Conservation (phyloP, 1,284 basidiomycete species). For the Pyrrhoderma lamaoense region DNA sequence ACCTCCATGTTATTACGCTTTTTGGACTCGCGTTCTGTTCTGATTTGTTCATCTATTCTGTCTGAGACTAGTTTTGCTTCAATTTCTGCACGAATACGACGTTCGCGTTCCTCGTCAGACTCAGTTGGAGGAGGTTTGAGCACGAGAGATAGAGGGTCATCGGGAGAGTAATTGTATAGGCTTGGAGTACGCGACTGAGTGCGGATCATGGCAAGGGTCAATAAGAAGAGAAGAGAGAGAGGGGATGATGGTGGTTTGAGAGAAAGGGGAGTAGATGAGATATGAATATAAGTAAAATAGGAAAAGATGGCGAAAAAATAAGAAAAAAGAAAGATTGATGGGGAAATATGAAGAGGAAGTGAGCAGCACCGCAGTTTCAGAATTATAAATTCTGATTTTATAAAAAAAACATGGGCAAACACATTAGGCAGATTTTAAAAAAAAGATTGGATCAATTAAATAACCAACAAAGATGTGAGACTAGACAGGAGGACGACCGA, state of each 20-base stretch:
- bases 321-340: neutral
- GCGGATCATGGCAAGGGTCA: slow-evolving; percentile 38
- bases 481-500: no score
- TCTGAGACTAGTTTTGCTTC: slow-evolving; percentile 70
- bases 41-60: slow-evolving; percentile 71
- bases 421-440: no score
- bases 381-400: no score
- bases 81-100: slow-evolving; percentile 54
- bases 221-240: slow-evolving; percentile 11
- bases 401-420: no score
- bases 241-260: slow-evolving; percentile 1
- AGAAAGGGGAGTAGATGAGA: slow-evolving; percentile 25
- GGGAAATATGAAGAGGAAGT: no score
- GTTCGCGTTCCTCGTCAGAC: slow-evolving; percentile 51
- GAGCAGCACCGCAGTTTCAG: no score
- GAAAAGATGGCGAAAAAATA: neutral
- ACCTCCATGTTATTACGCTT: slow-evolving; percentile 65
- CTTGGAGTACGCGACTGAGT: slow-evolving; percentile 32
- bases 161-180: slow-evolving; percentile 61
- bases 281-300: slow-evolving; percentile 12
- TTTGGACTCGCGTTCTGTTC: slow-evolving; percentile 54
- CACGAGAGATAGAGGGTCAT: slow-evolving; percentile 66
- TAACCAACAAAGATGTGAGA: no score
- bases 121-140: slow-evolving; percentile 61
- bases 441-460: no score